A percentile compares a stretch with the other conserved stretches of the same genome.
phyloP scores from a whole-genome alignment of 768 basidiomycete species.

The Leccinum fibrillosum region DNA sequence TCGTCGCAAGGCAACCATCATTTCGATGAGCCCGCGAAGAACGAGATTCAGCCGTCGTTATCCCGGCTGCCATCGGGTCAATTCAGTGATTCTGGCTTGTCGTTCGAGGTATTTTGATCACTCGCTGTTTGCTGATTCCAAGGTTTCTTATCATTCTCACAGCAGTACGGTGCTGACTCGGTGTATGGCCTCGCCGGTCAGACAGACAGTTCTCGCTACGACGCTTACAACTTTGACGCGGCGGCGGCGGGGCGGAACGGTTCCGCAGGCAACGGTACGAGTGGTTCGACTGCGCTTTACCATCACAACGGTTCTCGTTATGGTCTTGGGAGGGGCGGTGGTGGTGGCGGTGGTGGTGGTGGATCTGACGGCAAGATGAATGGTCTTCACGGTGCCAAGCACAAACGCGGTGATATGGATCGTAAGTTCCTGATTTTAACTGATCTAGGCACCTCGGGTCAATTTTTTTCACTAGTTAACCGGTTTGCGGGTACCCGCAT shows the following conservation, averaged over 20 bases:
- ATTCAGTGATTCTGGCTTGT: conserved; percentile 53
- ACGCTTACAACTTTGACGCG: conserved; percentile 55
- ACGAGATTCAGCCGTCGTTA: conserved; percentile 68
- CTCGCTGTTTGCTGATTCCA: not conserved
- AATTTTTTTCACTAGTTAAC: conserved; percentile 59
- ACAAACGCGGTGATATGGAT: conserved; percentile 91
- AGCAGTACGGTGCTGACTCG: conserved; percentile 60
- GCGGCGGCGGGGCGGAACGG: conserved; percentile 38
- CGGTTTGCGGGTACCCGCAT: conserved; percentile 94
- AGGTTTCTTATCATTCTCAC: conserved; percentile 13
- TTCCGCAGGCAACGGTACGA: conserved; percentile 35
- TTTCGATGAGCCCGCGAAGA: conserved; percentile 47
- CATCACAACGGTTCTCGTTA: conserved; percentile 78
- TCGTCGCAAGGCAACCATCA: conserved; percentile 44
- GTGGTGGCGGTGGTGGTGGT: conserved; percentile 43
- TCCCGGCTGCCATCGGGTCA: conserved; percentile 60
- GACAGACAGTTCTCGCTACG: conserved; percentile 52
- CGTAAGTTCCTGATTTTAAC: conserved; percentile 56
- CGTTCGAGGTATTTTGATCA: conserved; percentile 49
- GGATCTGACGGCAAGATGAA: conserved; percentile 80
- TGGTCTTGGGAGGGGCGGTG: conserved; percentile 57
- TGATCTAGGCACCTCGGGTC: not conserved
- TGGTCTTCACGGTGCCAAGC: conserved; percentile 88
- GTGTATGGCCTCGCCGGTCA: conserved; percentile 45
- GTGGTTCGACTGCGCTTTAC: conserved; percentile 74